Conservation (phyloP, 2,329 filamentous ascomycete genomes). For the Whalleya microplaca region DNA sequence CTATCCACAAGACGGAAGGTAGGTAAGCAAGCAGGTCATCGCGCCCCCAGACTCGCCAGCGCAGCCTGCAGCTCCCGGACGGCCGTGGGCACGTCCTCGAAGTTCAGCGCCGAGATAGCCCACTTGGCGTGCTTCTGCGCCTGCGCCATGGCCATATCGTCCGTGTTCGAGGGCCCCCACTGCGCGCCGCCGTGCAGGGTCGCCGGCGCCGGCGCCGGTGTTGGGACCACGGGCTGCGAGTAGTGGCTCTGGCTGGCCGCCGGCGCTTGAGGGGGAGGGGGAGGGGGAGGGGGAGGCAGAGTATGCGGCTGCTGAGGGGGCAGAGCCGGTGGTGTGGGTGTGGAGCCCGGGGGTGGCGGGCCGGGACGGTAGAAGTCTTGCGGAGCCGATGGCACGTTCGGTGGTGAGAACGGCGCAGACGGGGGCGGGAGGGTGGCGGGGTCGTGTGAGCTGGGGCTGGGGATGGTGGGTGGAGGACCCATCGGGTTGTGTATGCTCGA, state of each 20-base stretch:
- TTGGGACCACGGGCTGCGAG: slow-evolving; percentile 27
- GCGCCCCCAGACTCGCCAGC: slow-evolving; percentile 69
- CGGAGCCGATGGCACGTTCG: slow-evolving; percentile 34
- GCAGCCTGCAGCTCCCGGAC: slow-evolving; percentile 82
- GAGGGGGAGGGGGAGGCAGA: slow-evolving; percentile 30
- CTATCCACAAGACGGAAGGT: not conserved
- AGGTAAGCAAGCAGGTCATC: slow-evolving; percentile 37
- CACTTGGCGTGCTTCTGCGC: slow-evolving; percentile 97
- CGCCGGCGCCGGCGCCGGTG: slow-evolving; percentile 19
- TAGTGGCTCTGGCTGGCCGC: slow-evolving; percentile 29
- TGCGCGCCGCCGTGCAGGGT: slow-evolving; percentile 32
- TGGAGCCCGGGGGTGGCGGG: slow-evolving; percentile 34
- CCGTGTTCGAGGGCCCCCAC: slow-evolving; percentile 52
- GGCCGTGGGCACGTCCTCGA: slow-evolving; percentile 91
- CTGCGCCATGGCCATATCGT: slow-evolving; percentile 72
- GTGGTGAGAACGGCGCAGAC: slow-evolving; percentile 37
- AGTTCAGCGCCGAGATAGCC: slow-evolving; percentile 95
- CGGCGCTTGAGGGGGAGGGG: slow-evolving; percentile 32
- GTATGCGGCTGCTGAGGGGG: slow-evolving; percentile 25
- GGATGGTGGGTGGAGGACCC: slow-evolving; percentile 30
- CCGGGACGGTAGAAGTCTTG: slow-evolving; percentile 41
- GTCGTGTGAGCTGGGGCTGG: slow-evolving; percentile 29
- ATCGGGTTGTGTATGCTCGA: slow-evolving; percentile 28
- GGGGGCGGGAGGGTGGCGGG: slow-evolving; percentile 34
- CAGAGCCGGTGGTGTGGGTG: slow-evolving; percentile 29